Evolutionary conservation across 805 yeast species (phyloP).

Genomic region (Vanderwaltozyma verrucispora): DNA sequence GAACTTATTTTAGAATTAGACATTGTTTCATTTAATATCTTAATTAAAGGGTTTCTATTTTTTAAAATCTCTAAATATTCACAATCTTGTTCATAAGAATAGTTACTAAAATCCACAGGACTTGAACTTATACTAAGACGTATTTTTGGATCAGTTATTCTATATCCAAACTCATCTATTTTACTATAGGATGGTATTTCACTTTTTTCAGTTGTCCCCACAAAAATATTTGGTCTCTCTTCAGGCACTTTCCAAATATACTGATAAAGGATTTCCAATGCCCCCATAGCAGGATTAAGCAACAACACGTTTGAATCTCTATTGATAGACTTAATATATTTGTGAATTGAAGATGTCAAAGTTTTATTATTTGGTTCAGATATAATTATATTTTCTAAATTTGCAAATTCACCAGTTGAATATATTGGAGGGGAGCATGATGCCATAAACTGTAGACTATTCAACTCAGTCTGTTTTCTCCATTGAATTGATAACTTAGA

Average conservation of each 20-base stretch:
- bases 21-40: conserved; percentile 2
- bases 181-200: conserved; percentile 2
- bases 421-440: conserved; percentile 24
- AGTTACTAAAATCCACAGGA: conserved; percentile 7
- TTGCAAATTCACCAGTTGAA: conserved; percentile 23
- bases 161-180: conserved; percentile 6
- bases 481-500: conserved; percentile 28
- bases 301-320: conserved; percentile 46
- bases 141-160: conserved; percentile 1
- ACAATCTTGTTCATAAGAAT: conserved; percentile 5
- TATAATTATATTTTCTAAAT: conserved; percentile 44
- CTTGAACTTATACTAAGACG: conserved; percentile 6
- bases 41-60: conserved; percentile 3
- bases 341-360: conserved; percentile 40
- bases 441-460: conserved; percentile 22
- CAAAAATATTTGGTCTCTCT: conserved; percentile 45
- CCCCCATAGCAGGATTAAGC: conserved; percentile 67
- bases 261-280: conserved; percentile 37
- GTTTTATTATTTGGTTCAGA: conserved; percentile 50
- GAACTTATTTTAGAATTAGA: conserved; percentile 1
- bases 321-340: conserved; percentile 34
- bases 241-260: conserved; percentile 41
- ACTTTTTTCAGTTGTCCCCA: conserved; percentile 32
- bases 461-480: conserved; percentile 9
- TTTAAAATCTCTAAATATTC: not conserved